Evolutionary conservation across 805 yeast genomes (phyloP).

Genomic region (Wickerhamomyces xylosicus): DNA sequence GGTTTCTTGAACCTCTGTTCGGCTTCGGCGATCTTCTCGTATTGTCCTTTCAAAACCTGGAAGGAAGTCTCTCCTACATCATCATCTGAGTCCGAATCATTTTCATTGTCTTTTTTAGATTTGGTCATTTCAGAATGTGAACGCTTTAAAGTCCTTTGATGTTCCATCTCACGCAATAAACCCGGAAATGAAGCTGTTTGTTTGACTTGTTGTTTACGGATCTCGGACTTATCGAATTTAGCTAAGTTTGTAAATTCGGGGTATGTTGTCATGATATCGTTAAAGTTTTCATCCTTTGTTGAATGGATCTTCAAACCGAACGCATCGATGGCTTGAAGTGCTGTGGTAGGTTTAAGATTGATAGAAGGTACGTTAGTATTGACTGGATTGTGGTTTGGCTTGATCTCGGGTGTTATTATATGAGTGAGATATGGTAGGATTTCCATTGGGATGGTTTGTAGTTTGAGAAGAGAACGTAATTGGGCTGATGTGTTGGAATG

Average conservation of each 20-base stretch:
- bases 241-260: constrained; percentile 16
- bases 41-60: constrained; percentile 31
- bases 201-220: constrained; percentile 13
- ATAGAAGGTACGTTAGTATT: too few species aligned
- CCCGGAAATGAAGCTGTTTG: constrained; percentile 16
- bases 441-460: constrained; percentile 16
- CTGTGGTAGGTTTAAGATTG: constrained; percentile 27
- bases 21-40: constrained; percentile 21
- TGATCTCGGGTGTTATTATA: constrained; percentile 20
- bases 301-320: constrained; percentile 31
- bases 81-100: constrained; percentile 3
- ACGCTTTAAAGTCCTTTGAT: constrained; percentile 23
- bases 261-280: constrained; percentile 15
- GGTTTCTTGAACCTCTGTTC: constrained; percentile 20
- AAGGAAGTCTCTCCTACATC: constrained; percentile 9
- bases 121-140: constrained; percentile 15
- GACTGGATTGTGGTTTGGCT: constrained; percentile 13
- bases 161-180: constrained; percentile 18
- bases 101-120: too few species aligned
- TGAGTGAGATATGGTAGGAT: constrained; percentile 25
- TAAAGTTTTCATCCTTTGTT: constrained; percentile 20
- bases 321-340: constrained; percentile 22
- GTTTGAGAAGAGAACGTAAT: constrained; percentile 8
- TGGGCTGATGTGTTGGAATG: constrained; percentile 7
- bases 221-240: constrained; percentile 9